These are phyloP conservation scores for Lachnellula cervina DNA, from an alignment of 2,329 filamentous ascomycete species.

Conservation along the genomic window DNA sequence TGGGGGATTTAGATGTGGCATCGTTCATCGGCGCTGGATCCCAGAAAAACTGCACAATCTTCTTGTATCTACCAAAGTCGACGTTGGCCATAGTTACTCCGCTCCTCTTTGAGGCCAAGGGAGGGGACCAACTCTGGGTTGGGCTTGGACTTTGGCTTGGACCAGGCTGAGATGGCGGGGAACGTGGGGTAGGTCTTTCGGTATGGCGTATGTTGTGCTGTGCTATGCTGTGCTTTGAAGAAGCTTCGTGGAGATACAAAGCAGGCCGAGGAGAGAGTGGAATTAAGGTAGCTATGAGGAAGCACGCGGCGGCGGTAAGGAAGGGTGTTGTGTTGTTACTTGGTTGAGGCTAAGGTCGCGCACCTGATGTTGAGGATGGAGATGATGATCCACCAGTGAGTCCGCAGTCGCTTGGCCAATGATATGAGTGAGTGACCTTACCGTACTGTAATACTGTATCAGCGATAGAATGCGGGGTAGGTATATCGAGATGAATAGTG, in stretches of 20 bases:
- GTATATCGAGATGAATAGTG: too few species aligned
- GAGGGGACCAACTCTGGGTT: not conserved
- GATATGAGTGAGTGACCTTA: too few species aligned
- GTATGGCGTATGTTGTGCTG: too few species aligned
- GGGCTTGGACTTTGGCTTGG: not conserved
- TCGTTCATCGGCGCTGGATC: slow-evolving; percentile 85
- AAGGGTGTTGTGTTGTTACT: not conserved
- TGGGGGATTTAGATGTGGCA: slow-evolving; percentile 57
- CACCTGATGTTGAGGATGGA: not conserved
- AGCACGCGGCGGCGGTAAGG: too few species aligned
- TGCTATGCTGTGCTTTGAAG: too few species aligned
- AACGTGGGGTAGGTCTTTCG: slow-evolving; percentile 11
- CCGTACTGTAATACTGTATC: too few species aligned
- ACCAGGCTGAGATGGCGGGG: slow-evolving; percentile 9
- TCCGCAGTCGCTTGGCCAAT: not conserved
- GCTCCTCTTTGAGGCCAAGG: not conserved
- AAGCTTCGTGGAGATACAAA: not conserved
- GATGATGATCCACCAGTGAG: not conserved
- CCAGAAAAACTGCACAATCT: slow-evolving; percentile 87
- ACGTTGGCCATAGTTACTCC: slow-evolving; percentile 51
- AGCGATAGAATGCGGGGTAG: too few species aligned
- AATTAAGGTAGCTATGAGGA: not conserved
- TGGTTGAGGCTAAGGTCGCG: not conserved
- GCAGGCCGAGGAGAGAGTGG: not conserved
- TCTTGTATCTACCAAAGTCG: slow-evolving; percentile 73